Conservation (phyloP, 495 filamentous ascomycete genomes). For the Aspergillus olivimuriae region DNA sequence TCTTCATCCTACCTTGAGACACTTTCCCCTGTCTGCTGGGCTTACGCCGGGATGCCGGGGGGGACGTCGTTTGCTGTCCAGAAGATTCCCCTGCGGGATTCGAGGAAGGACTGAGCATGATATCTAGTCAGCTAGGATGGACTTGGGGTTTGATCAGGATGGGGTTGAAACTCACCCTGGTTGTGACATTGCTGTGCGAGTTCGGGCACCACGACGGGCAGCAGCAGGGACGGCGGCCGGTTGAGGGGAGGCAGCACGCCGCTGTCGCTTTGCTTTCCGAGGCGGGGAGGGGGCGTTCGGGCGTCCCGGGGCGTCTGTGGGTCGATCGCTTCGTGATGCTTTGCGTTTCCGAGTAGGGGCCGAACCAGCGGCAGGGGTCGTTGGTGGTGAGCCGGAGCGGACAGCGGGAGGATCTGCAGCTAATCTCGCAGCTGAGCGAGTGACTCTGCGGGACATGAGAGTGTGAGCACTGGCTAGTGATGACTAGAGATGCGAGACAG, state of each 20-base stretch:
- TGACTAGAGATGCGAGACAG: too few species aligned
- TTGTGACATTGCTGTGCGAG: conserved; percentile 72
- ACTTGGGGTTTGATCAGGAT: background rate
- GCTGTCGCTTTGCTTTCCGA: conserved; percentile 39
- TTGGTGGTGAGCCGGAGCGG: conserved; percentile 28
- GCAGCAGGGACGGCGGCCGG: conserved; percentile 30
- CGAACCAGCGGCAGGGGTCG: conserved; percentile 34
- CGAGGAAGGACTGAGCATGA: conserved; percentile 33
- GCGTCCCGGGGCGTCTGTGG: conserved; percentile 33
- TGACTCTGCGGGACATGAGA: conserved; percentile 82
- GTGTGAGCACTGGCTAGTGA: conserved; percentile 21
- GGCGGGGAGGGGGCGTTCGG: conserved; percentile 36
- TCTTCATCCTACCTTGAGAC: conserved; percentile 17
- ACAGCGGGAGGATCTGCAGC: conserved; percentile 53
- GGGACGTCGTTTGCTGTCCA: conserved; percentile 31
- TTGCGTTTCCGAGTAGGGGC: conserved; percentile 52
- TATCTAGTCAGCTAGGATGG: conserved; percentile 3
- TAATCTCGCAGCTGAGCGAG: conserved; percentile 72
- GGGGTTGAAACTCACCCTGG: conserved; percentile 54
- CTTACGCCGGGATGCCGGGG: conserved; percentile 59
- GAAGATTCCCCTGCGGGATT: conserved; percentile 36
- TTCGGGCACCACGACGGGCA: conserved; percentile 57
- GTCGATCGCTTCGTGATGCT: conserved; percentile 35
- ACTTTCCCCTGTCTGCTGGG: conserved; percentile 50
- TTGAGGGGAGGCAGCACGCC: conserved; percentile 38